phyloP scores from a whole-genome alignment of 108 stramenopile species.

The Pseudonitzschia multistriata region DNA sequence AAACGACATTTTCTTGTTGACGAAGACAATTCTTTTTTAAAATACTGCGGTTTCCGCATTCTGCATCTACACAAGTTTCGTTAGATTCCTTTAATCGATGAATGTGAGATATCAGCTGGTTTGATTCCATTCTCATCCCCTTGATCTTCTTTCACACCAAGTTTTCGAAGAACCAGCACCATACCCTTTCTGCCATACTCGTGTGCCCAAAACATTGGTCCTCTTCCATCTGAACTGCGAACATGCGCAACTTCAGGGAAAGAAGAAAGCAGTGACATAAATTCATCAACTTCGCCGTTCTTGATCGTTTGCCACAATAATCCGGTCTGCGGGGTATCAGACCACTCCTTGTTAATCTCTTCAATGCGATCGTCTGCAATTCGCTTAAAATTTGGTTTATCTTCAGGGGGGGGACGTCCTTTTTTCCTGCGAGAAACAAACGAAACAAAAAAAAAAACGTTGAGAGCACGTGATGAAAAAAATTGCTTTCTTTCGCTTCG shows the following conservation, averaged over 20 bases:
- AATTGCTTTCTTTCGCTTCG: no score
- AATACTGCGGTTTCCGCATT: neutral
- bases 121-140: slow-evolving; percentile 73
- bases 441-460: neutral
- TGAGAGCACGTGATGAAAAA: neutral
- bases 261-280: slow-evolving; percentile 39
- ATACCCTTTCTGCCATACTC: slow-evolving; percentile 65
- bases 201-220: slow-evolving; percentile 89
- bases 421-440: no score
- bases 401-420: slow-evolving; percentile 16
- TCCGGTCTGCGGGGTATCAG: slow-evolving; percentile 63
- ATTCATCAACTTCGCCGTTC: slow-evolving; percentile 35
- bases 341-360: slow-evolving; percentile 66
- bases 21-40: no score
- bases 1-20: no score
- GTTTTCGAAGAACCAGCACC: slow-evolving; percentile 56
- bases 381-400: slow-evolving; percentile 6
- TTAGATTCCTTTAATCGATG: slow-evolving; percentile 9
- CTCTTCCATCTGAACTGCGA: slow-evolving; percentile 60
- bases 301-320: slow-evolving; percentile 67
- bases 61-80: neutral
- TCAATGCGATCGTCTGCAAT: slow-evolving; percentile 56
- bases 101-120: slow-evolving; percentile 44
- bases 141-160: slow-evolving; percentile 65
- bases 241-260: slow-evolving; percentile 62